Conservation (phyloP, 148 eudicot genomes). For the Amaranthus hypochondriacus region DNA sequence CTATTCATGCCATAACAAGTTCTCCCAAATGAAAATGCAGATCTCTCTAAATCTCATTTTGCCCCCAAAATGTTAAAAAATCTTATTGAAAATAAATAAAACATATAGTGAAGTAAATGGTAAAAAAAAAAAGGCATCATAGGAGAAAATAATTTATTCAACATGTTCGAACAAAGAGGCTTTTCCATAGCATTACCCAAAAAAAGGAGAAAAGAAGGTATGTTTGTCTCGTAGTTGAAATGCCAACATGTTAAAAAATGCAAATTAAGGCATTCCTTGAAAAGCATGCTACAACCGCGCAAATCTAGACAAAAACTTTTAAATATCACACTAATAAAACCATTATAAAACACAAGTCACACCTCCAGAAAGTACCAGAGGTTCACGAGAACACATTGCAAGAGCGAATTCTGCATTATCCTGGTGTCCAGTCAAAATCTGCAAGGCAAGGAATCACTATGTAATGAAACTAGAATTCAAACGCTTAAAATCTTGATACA, state of each 20-base stretch:
- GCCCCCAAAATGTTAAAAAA: too few relatives aligned
- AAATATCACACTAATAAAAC: neutral
- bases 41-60: too few relatives aligned
- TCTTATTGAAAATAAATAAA: too few relatives aligned
- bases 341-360: neutral
- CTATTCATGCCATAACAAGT: neutral
- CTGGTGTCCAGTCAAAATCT: conserved; percentile 81
- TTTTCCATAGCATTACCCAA: neutral
- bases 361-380: conserved; percentile 95
- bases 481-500: neutral
- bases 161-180: neutral
- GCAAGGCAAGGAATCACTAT: conserved; percentile 24
- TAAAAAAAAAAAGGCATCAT: too few relatives aligned
- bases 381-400: conserved; percentile 81
- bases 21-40: neutral
- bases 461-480: neutral
- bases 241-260: neutral
- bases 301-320: neutral
- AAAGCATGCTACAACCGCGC: neutral
- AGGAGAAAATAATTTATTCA: neutral
- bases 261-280: neutral
- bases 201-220: neutral
- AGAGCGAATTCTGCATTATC: conserved; percentile 91
- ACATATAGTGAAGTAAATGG: too few relatives aligned
- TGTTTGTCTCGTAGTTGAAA: neutral